phyloP scores from a whole-genome alignment of 2,329 filamentous ascomycete genomes.

The Aureobasidium melanogenum region DNA sequence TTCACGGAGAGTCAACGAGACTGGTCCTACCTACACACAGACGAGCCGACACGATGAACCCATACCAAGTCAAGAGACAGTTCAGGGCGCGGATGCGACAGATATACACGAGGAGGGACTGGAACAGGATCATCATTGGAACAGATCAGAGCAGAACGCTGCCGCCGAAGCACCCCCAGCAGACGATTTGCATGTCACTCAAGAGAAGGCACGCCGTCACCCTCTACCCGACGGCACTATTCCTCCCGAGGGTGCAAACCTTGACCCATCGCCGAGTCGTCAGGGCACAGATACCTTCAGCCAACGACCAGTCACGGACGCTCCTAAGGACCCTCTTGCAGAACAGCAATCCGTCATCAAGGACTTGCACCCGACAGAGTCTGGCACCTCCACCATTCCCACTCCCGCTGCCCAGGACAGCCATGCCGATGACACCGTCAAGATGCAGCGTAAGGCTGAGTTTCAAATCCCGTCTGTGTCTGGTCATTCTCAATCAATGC shows the following conservation, averaged over 20 bases:
- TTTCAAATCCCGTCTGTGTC: slow-evolving; percentile 40
- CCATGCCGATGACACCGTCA: slow-evolving; percentile 33
- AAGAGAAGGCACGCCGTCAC: slow-evolving; percentile 35
- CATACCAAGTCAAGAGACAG: slow-evolving; percentile 25
- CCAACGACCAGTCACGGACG: slow-evolving; percentile 24
- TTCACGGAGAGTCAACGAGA: slow-evolving; percentile 49
- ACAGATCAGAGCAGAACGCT: slow-evolving; percentile 34
- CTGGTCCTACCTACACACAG: slow-evolving; percentile 27
- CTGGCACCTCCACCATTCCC: slow-evolving; percentile 34
- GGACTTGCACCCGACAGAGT: slow-evolving; percentile 30
- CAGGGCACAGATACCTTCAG: slow-evolving; percentile 28
- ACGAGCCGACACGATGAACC: slow-evolving; percentile 15
- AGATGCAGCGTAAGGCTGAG: slow-evolving; percentile 41
- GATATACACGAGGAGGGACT: slow-evolving; percentile 28
- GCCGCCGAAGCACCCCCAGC: slow-evolving; percentile 28
- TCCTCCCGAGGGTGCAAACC: slow-evolving; percentile 28
- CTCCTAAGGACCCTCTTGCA: slow-evolving; percentile 28
- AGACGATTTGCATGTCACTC: slow-evolving; percentile 34
- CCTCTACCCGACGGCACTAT: slow-evolving; percentile 45
- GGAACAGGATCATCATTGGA: slow-evolving; percentile 44
- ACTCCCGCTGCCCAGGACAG: slow-evolving; percentile 14
- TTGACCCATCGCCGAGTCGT: slow-evolving; percentile 18
- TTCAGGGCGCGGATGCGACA: slow-evolving; percentile 21
- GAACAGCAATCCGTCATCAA: slow-evolving; percentile 20
- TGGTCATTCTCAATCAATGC: slow-evolving; percentile 33